These are phyloP conservation scores for Suillus cothurnatus DNA, from an alignment of 768 basidiomycete species.

Conservation along the genomic window DNA sequence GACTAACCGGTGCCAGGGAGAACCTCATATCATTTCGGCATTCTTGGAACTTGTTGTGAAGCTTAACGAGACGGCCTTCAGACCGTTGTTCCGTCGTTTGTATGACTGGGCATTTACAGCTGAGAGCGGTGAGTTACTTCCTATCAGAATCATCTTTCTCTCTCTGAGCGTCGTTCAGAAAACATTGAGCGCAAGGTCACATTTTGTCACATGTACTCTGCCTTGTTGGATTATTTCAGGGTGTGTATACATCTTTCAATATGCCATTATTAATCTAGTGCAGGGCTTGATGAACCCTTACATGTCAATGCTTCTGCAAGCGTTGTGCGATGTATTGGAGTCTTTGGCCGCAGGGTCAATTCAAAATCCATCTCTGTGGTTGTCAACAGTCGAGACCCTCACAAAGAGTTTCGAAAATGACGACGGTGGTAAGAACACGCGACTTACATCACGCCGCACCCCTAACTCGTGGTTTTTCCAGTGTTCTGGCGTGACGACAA, in stretches of 20 bases:
- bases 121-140: conserved; percentile 43
- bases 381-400: conserved; percentile 57
- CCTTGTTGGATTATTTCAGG: conserved; percentile 87
- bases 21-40: conserved; percentile 57
- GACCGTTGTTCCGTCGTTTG: conserved; percentile 85
- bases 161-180: conserved; percentile 14
- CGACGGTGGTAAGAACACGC: conserved; percentile 64
- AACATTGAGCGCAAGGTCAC: conserved; percentile 58
- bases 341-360: conserved; percentile 34
- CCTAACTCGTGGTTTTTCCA: conserved; percentile 28
- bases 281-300: conserved; percentile 91
- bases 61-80: conserved; percentile 89
- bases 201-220: conserved; percentile 73
- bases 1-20: conserved; percentile 42
- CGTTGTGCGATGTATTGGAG: conserved; percentile 65
- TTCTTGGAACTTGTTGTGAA: conserved; percentile 92
- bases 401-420: conserved; percentile 74
- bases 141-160: neutral
- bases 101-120: conserved; percentile 93
- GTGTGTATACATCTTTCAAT: conserved; percentile 38
- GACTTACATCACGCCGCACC: neutral
- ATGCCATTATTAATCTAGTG: conserved; percentile 2
- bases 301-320: conserved; percentile 72
- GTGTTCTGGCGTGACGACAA: conserved; percentile 92
- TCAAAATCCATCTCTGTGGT: conserved; percentile 58